Conservation (phyloP, 1,284 basidiomycete genomes). For the Vanrija sp. region DNA sequence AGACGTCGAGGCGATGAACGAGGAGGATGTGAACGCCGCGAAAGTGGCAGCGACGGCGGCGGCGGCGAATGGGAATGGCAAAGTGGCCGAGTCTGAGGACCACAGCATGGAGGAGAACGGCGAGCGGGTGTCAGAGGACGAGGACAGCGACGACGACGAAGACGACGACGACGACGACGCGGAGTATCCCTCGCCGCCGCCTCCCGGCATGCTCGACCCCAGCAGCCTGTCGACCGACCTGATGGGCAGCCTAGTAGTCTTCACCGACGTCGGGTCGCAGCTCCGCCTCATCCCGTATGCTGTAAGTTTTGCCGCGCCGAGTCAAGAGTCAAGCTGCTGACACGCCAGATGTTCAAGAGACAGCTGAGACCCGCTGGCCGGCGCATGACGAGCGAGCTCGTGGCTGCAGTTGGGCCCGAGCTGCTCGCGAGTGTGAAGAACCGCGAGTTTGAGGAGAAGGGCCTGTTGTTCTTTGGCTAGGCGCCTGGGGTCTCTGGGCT, state of each 20-base stretch:
- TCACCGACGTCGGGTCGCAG: constrained; percentile 11
- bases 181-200: constrained; percentile 32
- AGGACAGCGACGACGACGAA: constrained; percentile 2
- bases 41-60: too few species aligned
- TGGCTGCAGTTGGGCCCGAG: constrained; percentile 12
- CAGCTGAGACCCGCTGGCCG: constrained; percentile 2
- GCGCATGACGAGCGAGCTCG: constrained; percentile 1
- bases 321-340: not conserved
- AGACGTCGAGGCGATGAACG: constrained; percentile 12
- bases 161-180: constrained; percentile 15
- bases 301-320: not conserved
- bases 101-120: constrained; percentile 4
- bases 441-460: constrained; percentile 3
- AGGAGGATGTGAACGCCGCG: not conserved
- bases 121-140: constrained; percentile 5
- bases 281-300: constrained; percentile 6
- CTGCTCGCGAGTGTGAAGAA: constrained; percentile 5
- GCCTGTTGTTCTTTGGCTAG: constrained; percentile 7
- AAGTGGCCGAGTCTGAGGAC: too few species aligned
- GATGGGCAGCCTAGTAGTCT: constrained; percentile 29
- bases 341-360: constrained; percentile 1
- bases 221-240: constrained; percentile 11
- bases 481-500: constrained; percentile 13
- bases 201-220: constrained; percentile 40
- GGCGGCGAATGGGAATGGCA: too few species aligned